These are phyloP conservation scores for Teunomyces tritomae DNA, from an alignment of 805 yeast species.

Conservation along the genomic window DNA sequence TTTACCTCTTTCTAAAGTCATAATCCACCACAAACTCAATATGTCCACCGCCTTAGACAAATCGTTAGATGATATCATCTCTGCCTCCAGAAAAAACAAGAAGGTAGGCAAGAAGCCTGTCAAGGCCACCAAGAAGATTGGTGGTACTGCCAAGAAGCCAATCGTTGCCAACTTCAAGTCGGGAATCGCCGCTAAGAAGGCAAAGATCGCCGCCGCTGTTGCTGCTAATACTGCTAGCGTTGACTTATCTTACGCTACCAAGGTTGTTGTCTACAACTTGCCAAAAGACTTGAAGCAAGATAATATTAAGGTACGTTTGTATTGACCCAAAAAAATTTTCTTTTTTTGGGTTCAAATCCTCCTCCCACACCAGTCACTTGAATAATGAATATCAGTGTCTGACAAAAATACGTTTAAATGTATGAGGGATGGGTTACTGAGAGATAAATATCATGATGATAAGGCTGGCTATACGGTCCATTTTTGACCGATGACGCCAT, in stretches of 20 bases:
- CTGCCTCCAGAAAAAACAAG: constrained; percentile 43
- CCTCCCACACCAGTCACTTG: not conserved
- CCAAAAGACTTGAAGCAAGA: constrained; percentile 82
- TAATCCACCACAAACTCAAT: constrained; percentile 10
- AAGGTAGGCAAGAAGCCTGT: constrained; percentile 23
- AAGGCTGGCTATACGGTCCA: not conserved
- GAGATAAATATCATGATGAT: not conserved
- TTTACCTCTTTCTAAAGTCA: not conserved
- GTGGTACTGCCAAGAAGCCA: constrained; percentile 26
- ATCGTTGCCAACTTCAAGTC: constrained; percentile 24
- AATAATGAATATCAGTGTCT: not conserved
- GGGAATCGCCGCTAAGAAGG: constrained; percentile 22
- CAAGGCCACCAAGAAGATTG: constrained; percentile 38
- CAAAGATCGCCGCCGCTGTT: constrained; percentile 16
- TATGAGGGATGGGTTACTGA: not conserved
- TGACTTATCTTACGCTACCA: constrained; percentile 62
- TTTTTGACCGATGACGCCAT: too few species aligned
- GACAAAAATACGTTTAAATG: not conserved
- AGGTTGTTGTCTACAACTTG: constrained; percentile 80
- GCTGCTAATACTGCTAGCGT: constrained; percentile 21
- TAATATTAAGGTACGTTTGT: constrained; percentile 77
- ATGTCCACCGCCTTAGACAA: constrained; percentile 82
- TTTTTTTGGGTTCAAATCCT: not conserved
- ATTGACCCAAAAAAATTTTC: not conserved
- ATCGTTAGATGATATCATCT: constrained; percentile 91